phyloP scores from a whole-genome alignment of 768 basidiomycete species.

The Galerina marginata region DNA sequence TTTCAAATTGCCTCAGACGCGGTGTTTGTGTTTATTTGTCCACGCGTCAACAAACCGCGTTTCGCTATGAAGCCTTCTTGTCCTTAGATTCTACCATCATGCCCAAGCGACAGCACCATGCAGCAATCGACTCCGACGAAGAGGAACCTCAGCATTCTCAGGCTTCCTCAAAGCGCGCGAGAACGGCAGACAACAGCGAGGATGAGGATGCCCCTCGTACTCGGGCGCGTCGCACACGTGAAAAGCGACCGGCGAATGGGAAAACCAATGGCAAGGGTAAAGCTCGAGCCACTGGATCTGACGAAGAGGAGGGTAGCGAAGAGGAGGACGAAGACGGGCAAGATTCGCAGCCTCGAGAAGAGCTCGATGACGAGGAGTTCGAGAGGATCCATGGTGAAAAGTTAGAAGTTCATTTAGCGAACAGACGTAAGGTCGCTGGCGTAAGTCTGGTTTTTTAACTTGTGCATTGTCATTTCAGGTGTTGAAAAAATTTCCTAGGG shows the following conservation, averaged over 20 bases:
- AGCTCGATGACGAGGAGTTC: slow-evolving; percentile 68
- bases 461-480: neutral
- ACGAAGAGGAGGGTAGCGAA: slow-evolving; percentile 33
- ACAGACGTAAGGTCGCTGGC: slow-evolving; percentile 50
- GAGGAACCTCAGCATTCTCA: slow-evolving; percentile 28
- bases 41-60: slow-evolving; percentile 10
- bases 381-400: slow-evolving; percentile 64
- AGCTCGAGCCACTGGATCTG: slow-evolving; percentile 36
- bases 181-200: slow-evolving; percentile 33
- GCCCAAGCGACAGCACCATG: slow-evolving; percentile 57
- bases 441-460: slow-evolving; percentile 35
- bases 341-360: slow-evolving; percentile 43
- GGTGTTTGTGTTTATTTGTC: slow-evolving; percentile 6
- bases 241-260: slow-evolving; percentile 13
- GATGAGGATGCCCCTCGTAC: slow-evolving; percentile 26
- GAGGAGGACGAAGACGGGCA: slow-evolving; percentile 37
- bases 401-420: slow-evolving; percentile 60
- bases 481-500: slow-evolving; percentile 46
- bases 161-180: slow-evolving; percentile 37
- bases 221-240: slow-evolving; percentile 13
- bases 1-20: neutral
- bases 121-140: slow-evolving; percentile 49
- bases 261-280: slow-evolving; percentile 38
- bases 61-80: neutral
- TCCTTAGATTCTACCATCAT: slow-evolving; percentile 35